Conservation (phyloP, 1,284 basidiomycete genomes). For the Schizopora paradoxa region DNA sequence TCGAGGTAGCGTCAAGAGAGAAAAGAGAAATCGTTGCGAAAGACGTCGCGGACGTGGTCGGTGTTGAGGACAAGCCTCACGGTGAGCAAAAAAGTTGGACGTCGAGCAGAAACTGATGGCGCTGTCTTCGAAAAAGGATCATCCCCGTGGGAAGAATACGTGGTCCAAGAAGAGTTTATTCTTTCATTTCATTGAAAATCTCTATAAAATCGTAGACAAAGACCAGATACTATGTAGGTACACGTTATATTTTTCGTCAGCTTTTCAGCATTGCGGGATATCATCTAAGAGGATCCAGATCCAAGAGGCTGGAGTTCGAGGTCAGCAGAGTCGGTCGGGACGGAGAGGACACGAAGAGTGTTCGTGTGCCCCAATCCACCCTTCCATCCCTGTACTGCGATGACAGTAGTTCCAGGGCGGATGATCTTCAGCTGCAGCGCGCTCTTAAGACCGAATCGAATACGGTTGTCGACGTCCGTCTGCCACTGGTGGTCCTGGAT, state of each 20-base stretch:
- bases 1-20: too few species aligned
- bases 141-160: too few species aligned
- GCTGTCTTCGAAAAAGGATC: too few species aligned
- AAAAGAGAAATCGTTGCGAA: slow-evolving; percentile 46
- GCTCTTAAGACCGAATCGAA: slow-evolving; percentile 85
- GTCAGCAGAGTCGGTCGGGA: slow-evolving; percentile 84
- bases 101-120: too few species aligned
- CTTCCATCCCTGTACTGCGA: slow-evolving; percentile 99
- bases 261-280: neutral
- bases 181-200: neutral
- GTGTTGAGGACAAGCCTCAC: too few species aligned
- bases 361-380: slow-evolving; percentile 93
- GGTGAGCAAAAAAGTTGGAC: too few species aligned
- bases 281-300: slow-evolving; percentile 22
- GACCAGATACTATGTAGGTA: neutral
- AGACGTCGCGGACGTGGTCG: too few species aligned
- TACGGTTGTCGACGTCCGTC: slow-evolving; percentile 89
- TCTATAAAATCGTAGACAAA: too few species aligned
- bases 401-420: slow-evolving; percentile 84
- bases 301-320: slow-evolving; percentile 70
- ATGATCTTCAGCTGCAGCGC: slow-evolving; percentile 89
- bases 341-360: slow-evolving; percentile 73
- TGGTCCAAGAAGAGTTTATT: neutral
- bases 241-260: neutral
- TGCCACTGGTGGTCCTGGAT: slow-evolving; percentile 92